Evolutionary conservation across 192 early-diverging fungal species (phyloP).

Genomic region (Backusella tarrabulga): DNA sequence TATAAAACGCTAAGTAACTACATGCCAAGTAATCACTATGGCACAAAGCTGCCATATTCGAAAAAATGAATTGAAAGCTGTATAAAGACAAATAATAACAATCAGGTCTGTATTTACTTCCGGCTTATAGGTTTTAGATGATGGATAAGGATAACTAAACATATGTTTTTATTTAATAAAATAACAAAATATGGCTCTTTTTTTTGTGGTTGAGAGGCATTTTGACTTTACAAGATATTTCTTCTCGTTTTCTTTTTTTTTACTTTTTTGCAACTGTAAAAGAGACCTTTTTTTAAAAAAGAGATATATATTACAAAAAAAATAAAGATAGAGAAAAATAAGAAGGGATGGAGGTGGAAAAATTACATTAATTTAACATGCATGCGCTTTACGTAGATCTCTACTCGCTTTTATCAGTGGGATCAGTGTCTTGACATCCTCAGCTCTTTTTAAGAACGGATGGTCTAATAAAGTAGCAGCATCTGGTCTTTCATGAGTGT

Average conservation of each 20-base stretch:
- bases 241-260: neutral
- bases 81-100: neutral
- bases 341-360: too few relatives aligned
- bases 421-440: conserved; percentile 73
- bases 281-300: neutral
- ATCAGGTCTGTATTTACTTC: neutral
- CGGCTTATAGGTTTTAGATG: neutral
- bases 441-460: conserved; percentile 83
- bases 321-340: neutral
- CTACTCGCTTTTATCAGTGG: conserved; percentile 65
- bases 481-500: conserved; percentile 75
- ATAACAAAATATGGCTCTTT: neutral
- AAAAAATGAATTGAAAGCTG: too few relatives aligned
- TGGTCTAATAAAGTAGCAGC: conserved; percentile 80
- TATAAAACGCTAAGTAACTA: too few relatives aligned
- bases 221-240: neutral
- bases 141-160: neutral
- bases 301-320: neutral
- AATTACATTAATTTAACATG: conserved; percentile 2
- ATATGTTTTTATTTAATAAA: neutral
- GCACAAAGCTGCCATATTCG: too few relatives aligned
- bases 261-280: neutral
- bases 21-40: too few relatives aligned
- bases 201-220: neutral
- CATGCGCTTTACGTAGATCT: conserved; percentile 26